Percentiles rank a stretch among this genome's conserved stretches.
phyloP scores from a whole-genome alignment of 441 rosid species.

The Viola pubescens region DNA sequence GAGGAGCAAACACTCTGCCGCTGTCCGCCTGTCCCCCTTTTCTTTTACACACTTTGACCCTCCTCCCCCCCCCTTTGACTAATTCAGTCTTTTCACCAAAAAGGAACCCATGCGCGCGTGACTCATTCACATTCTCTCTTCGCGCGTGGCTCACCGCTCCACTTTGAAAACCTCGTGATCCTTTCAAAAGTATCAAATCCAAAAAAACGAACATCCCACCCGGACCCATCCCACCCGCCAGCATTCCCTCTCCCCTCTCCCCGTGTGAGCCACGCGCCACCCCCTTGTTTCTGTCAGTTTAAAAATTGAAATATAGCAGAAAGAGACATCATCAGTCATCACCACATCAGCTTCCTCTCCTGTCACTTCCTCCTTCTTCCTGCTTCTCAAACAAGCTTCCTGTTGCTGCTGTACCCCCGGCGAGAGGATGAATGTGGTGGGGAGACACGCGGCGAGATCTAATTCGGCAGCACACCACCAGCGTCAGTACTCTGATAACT shows the following conservation, averaged over 20 bases:
- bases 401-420: not conserved
- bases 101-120: slow-evolving; percentile 11
- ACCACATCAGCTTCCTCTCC: not conserved
- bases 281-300: not conserved
- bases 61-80: not conserved
- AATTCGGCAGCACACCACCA: slow-evolving; percentile 39
- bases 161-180: too few relatives aligned
- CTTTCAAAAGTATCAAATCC: not conserved
- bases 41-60: not conserved
- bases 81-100: not conserved
- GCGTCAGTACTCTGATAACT: slow-evolving; percentile 51
- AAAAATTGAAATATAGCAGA: too few relatives aligned
- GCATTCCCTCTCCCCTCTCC: not conserved
- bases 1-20: slow-evolving; percentile 3
- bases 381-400: not conserved
- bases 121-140: not conserved
- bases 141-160: slow-evolving; percentile 8
- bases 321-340: too few relatives aligned
- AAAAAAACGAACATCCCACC: not conserved
- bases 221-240: not conserved
- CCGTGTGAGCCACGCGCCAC: not conserved
- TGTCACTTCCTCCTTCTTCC: not conserved
- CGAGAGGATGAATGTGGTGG: slow-evolving; percentile 30
- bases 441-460: slow-evolving; percentile 40
- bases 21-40: not conserved